Evolutionary conservation across 306 rosid species (phyloP), one percentile per base, ranked within the genome.

Genomic region (Medicago lupulina): DNA sequence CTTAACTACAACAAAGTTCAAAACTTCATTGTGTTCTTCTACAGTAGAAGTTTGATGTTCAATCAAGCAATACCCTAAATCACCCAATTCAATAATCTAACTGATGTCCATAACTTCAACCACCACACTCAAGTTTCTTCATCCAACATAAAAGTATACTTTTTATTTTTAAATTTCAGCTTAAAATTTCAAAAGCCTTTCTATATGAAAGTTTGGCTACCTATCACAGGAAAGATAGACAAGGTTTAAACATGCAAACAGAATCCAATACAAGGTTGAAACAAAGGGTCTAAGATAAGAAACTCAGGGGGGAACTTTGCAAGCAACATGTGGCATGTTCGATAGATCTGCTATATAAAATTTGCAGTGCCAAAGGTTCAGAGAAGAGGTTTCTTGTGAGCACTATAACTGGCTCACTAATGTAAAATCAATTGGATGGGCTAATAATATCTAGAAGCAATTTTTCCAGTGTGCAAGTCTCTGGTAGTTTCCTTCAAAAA

Each of bases 1-100:
- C 62, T 53, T 71, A 64, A 64, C 69, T 54, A 51, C 16, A 44
- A 70, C 51, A 34, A 78, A 46, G 28, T 70, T 64, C 50, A 64
- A 38, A 15, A 64, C 49, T 41, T 19, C 39, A 67, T 17, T 59
- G 64, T 50, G 34, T 39, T 34, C 38, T 34, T 34, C 38, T 34
- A 34, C 68, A 69, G 40, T 60, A 39, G 41, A 67, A 50, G 46
- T 25, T 55, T 41, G 47, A 21, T 49, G 70, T 25, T 17, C 51
- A n/a, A 60, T 43, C 36, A 15, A 13, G 53, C 43, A 60, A 34
- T 40, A 21, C 57, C 23, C 23, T 31, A 19, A 40, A 75, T 73
- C 63, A 67, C n/a, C 73, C 19, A 61, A 50, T 9, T 23, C 18
- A 11, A 25, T 59, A 73, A 58, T 18, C 46, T 76, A 47, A 44